A percentile compares a stretch with the other conserved stretches of the same genome.
Evolutionary conservation across 345 rosid species (phyloP).

Genomic region (Chamaenerion angustifolium): DNA sequence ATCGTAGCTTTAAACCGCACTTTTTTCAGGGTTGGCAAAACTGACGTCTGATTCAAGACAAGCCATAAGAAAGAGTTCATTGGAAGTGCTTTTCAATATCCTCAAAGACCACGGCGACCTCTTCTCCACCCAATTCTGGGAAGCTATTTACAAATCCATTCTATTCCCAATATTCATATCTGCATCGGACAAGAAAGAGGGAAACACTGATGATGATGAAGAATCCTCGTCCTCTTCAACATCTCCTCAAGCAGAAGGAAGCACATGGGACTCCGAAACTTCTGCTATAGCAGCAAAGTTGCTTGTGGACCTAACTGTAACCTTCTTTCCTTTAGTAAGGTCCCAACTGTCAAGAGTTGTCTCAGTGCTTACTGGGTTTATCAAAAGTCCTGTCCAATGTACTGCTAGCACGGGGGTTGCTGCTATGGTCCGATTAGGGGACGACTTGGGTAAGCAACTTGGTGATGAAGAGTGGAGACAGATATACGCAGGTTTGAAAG

Average conservation of each 20-base stretch:
- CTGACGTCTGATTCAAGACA: slow-evolving; percentile 75
- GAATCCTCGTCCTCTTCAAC: slow-evolving; percentile 24
- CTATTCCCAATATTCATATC: slow-evolving; percentile 54
- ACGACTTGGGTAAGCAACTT: slow-evolving; percentile 42
- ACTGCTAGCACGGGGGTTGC: slow-evolving; percentile 70
- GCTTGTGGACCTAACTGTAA: slow-evolving; percentile 62
- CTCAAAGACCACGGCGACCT: slow-evolving; percentile 93
- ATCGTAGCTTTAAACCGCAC: too few relatives aligned
- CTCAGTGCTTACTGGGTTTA: slow-evolving; percentile 48
- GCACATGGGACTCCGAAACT: slow-evolving; percentile 71
- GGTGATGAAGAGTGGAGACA: slow-evolving; percentile 67
- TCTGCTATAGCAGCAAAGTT: slow-evolving; percentile 52
- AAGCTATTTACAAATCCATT: slow-evolving; percentile 39
- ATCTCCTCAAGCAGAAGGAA: slow-evolving; percentile 32
- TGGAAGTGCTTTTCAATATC: slow-evolving; percentile 89
- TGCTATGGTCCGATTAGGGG: slow-evolving; percentile 43
- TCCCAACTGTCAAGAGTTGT: slow-evolving; percentile 52
- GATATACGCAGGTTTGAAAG: slow-evolving; percentile 51
- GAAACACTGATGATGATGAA: slow-evolving; percentile 24
- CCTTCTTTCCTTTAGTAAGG: slow-evolving; percentile 43
- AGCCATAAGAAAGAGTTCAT: slow-evolving; percentile 71
- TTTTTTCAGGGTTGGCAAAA: slow-evolving; percentile 68
- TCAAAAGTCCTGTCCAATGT: slow-evolving; percentile 66
- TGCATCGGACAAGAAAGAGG: slow-evolving; percentile 28
- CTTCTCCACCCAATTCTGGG: slow-evolving; percentile 69